These are phyloP conservation scores for Colletotrichum sp. DNA, from an alignment of 2,329 filamentous ascomycete genomes.

Conservation along the genomic window DNA sequence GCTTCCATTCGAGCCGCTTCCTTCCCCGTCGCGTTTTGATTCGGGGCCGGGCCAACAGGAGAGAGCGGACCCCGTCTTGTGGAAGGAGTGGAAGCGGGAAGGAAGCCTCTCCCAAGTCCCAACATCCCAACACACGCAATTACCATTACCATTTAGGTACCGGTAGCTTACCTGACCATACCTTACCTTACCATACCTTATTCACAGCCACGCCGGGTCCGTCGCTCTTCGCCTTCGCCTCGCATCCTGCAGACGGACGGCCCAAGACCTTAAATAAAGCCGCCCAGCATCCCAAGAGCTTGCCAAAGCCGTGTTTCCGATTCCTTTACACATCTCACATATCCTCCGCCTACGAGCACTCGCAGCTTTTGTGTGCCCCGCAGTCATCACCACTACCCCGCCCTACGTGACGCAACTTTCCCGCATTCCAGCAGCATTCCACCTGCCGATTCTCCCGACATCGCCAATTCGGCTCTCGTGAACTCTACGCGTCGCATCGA, in stretches of 20 bases:
- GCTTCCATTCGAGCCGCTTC: background rate
- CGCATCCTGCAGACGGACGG: background rate
- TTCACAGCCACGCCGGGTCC: background rate
- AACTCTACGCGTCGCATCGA: slow-evolving; percentile 5
- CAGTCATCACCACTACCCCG: slow-evolving; percentile 3
- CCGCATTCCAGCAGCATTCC: background rate
- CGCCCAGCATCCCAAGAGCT: background rate
- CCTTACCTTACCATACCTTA: background rate
- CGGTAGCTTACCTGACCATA: background rate
- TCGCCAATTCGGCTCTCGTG: background rate
- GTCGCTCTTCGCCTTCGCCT: background rate
- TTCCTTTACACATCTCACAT: background rate
- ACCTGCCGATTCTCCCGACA: background rate
- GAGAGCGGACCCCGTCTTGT: background rate
- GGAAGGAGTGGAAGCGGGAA: background rate
- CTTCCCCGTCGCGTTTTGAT: background rate
- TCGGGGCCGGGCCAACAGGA: background rate
- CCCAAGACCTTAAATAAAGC: background rate
- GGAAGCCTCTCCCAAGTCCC: background rate
- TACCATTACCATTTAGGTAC: background rate
- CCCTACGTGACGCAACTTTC: slow-evolving; percentile 6
- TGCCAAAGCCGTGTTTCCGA: background rate
- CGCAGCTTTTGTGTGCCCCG: background rate
- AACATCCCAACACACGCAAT: background rate
- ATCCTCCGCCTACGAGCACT: background rate